Conservation (phyloP, 345 rosid species). For the Pistacia integerrima region DNA sequence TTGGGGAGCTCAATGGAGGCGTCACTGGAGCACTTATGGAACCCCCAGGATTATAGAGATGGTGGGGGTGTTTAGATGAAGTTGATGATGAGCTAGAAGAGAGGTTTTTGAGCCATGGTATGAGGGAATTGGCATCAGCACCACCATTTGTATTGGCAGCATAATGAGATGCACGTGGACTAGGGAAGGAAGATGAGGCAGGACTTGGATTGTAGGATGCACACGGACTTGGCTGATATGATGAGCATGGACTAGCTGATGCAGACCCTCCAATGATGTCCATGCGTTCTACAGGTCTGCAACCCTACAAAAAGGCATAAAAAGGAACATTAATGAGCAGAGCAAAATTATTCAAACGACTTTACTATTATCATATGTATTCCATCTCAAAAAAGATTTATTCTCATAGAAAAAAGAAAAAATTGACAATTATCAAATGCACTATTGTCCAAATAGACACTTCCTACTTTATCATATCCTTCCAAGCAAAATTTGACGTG, state of each 20-base stretch:
- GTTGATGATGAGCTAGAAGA: constrained; percentile 69
- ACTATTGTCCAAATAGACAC: not conserved
- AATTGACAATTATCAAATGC: not conserved
- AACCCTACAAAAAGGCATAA: constrained; percentile 56
- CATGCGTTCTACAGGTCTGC: constrained; percentile 81
- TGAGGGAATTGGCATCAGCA: constrained; percentile 80
- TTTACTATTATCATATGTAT: too few relatives aligned
- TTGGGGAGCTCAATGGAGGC: constrained; percentile 85
- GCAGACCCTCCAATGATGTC: constrained; percentile 85
- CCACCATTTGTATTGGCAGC: constrained; percentile 44
- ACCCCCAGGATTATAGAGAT: constrained; percentile 63
- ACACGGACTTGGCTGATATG: constrained; percentile 89
- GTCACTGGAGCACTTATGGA: constrained; percentile 98
- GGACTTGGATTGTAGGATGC: constrained; percentile 93
- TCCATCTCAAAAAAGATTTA: not conserved
- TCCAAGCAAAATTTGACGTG: not conserved
- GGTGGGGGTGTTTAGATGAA: constrained; percentile 58
- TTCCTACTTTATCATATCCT: not conserved
- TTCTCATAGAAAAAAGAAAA: not conserved
- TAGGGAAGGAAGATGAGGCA: constrained; percentile 86
- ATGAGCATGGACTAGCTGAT: constrained; percentile 92
- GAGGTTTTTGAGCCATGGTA: constrained; percentile 96
- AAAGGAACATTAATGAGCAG: not conserved
- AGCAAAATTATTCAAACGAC: not conserved
- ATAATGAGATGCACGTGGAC: constrained; percentile 64